Evolutionary conservation across 495 filamentous ascomycete genomes (phyloP).

Genomic region (Tuber umbilicatum): DNA sequence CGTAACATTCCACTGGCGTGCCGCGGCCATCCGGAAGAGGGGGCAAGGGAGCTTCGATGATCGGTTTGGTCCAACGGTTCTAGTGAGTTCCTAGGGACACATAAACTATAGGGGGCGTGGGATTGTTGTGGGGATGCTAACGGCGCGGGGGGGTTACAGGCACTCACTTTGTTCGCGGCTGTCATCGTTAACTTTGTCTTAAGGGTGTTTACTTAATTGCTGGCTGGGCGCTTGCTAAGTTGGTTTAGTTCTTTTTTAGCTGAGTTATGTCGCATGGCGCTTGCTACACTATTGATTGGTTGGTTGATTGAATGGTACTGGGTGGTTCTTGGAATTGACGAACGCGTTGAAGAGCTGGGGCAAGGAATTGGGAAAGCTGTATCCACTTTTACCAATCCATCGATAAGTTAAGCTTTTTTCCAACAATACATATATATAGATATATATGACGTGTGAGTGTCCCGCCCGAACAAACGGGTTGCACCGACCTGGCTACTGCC

Average conservation of each 20-base stretch:
- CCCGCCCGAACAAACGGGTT: not conserved
- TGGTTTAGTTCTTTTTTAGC: conserved; percentile 7
- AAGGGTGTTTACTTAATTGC: conserved; percentile 51
- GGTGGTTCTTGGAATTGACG: conserved; percentile 16
- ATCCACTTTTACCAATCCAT: conserved; percentile 3
- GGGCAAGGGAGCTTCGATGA: conserved; percentile 97
- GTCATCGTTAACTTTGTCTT: conserved; percentile 92
- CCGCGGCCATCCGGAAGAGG: conserved; percentile 79
- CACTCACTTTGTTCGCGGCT: conserved; percentile 73
- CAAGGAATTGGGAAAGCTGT: conserved; percentile 18
- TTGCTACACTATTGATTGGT: conserved; percentile 18
- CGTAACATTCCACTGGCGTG: conserved; percentile 92
- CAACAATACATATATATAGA: too few relatives aligned
- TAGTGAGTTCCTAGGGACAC: conserved; percentile 46
- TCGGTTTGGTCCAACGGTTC: conserved; percentile 79
- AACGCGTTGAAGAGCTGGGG: conserved; percentile 13
- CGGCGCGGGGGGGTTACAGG: conserved; percentile 46
- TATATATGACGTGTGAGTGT: not conserved
- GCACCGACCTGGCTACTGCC: not conserved
- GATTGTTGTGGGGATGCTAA: not conserved
- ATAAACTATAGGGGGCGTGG: not conserved
- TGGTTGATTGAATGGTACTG: conserved; percentile 9
- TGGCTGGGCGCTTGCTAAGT: not conserved
- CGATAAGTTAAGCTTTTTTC: not conserved
- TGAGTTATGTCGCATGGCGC: conserved; percentile 7